These are phyloP conservation scores for Aschersonia sp. DNA, from an alignment of 2,329 filamentous ascomycete species.

Conservation along the genomic window DNA sequence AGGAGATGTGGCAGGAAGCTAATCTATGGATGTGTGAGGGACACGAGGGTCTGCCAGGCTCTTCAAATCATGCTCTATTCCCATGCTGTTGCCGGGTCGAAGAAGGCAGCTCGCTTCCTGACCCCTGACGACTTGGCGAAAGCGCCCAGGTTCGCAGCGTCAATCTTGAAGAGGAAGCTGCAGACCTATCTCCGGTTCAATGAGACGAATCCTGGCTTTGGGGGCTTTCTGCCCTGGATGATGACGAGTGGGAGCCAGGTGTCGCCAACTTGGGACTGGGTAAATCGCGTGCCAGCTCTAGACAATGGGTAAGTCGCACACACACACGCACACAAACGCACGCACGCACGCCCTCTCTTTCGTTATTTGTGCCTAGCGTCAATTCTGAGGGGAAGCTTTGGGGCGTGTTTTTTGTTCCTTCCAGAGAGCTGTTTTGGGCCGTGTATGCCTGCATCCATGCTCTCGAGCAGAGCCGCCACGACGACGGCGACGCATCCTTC, in stretches of 20 bases:
- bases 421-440: slow-evolving; percentile 26
- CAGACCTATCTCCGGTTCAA: slow-evolving; percentile 25
- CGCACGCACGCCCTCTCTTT: too few relatives aligned
- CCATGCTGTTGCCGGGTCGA: slow-evolving; percentile 21
- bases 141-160: slow-evolving; percentile 17
- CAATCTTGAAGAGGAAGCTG: slow-evolving; percentile 23
- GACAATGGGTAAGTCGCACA: slow-evolving; percentile 20
- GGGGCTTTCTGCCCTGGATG: slow-evolving; percentile 25
- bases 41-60: slow-evolving; percentile 11
- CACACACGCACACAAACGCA: too few relatives aligned
- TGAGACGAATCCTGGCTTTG: slow-evolving; percentile 23
- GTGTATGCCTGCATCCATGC: slow-evolving; percentile 25
- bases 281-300: slow-evolving; percentile 21
- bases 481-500: slow-evolving; percentile 5
- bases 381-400: not conserved
- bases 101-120: slow-evolving; percentile 22
- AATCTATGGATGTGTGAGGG: not conserved
- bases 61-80: slow-evolving; percentile 28
- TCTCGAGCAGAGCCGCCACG: slow-evolving; percentile 12
- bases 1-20: not conserved
- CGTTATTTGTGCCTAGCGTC: too few relatives aligned
- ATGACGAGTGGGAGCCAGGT: slow-evolving; percentile 15
- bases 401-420: not conserved
- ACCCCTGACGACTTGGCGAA: slow-evolving; percentile 15
- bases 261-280: slow-evolving; percentile 20